Evolutionary conservation across 345 rosid genomes (phyloP).

Genomic region (Hypericum perforatum): DNA sequence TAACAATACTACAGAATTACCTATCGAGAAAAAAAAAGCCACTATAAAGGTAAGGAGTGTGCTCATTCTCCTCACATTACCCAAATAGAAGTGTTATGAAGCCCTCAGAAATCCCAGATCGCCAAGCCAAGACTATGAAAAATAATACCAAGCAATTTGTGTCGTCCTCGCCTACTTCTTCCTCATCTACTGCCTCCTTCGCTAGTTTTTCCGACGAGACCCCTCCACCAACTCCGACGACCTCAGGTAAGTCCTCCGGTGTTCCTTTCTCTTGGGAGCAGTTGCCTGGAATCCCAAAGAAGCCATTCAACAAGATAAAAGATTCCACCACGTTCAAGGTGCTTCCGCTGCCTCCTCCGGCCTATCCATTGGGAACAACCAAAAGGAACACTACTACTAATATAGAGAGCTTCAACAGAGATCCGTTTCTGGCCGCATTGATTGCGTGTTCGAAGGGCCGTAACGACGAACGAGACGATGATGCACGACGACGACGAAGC

Average conservation of each 20-base stretch:
- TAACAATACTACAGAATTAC: too few species aligned
- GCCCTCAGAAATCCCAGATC: too few species aligned
- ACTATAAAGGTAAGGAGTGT: too few species aligned
- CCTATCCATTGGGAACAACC: constrained; percentile 16
- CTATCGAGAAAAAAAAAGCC: too few species aligned
- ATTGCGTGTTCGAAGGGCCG: constrained; percentile 65
- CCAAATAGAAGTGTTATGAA: too few species aligned
- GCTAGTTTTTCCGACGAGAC: constrained; percentile 26
- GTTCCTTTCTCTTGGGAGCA: constrained; percentile 94
- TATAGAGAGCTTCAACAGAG: constrained; percentile 20
- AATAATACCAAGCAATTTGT: too few species aligned
- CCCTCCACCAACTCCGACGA: constrained; percentile 45
- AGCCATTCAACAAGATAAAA: constrained; percentile 21
- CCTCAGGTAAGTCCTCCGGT: constrained; percentile 51
- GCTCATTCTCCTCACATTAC: too few species aligned
- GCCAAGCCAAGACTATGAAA: too few species aligned
- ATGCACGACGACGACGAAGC: background rate
- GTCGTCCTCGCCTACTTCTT: background rate
- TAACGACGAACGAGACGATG: background rate
- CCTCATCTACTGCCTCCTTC: constrained; percentile 28
- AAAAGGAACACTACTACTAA: constrained; percentile 17
- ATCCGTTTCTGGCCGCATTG: constrained; percentile 72
- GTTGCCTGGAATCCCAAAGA: constrained; percentile 82
- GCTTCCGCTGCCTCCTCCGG: constrained; percentile 63
- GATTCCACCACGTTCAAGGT: constrained; percentile 21